Conservation (phyloP, 495 filamentous ascomycete species). For the Parathielavia hyrcaniae region DNA sequence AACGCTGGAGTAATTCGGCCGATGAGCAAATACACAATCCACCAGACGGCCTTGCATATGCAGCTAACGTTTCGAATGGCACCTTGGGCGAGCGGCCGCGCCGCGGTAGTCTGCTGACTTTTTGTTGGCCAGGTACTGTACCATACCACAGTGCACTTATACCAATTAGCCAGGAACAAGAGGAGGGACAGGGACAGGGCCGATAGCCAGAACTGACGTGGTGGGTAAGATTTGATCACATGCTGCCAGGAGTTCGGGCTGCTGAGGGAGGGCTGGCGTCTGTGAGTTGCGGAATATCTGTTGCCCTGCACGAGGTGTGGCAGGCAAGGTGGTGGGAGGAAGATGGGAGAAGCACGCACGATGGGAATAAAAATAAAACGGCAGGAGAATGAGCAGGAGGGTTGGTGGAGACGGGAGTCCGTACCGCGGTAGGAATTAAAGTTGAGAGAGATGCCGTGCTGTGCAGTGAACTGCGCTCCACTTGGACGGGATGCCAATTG, state of each 20-base stretch:
- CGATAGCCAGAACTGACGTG: not conserved
- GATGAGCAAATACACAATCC: slow-evolving; percentile 13
- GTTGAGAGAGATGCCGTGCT: not conserved
- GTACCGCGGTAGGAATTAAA: not conserved
- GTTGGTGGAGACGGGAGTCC: not conserved
- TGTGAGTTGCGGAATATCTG: slow-evolving; percentile 18
- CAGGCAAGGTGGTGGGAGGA: too few species aligned
- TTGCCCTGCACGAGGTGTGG: slow-evolving; percentile 11
- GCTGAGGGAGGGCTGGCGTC: not conserved
- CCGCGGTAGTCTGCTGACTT: not conserved
- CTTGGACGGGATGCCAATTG: slow-evolving; percentile 1
- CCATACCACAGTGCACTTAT: not conserved
- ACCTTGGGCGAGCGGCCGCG: not conserved
- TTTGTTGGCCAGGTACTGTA: not conserved
- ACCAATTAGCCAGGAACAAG: slow-evolving; percentile 1
- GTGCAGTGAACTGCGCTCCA: slow-evolving; percentile 8
- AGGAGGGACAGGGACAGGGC: not conserved
- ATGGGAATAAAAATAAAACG: slow-evolving; percentile 10
- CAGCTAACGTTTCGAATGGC: slow-evolving; percentile 3
- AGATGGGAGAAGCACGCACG: not conserved
- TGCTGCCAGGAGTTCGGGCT: not conserved
- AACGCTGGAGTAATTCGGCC: slow-evolving; percentile 14
- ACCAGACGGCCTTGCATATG: slow-evolving; percentile 11
- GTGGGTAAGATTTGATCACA: not conserved
- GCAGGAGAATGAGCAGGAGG: slow-evolving; percentile 9